Evolutionary conservation across 768 basidiomycete genomes (phyloP).

Genomic region (Tylopilus intermedius): DNA sequence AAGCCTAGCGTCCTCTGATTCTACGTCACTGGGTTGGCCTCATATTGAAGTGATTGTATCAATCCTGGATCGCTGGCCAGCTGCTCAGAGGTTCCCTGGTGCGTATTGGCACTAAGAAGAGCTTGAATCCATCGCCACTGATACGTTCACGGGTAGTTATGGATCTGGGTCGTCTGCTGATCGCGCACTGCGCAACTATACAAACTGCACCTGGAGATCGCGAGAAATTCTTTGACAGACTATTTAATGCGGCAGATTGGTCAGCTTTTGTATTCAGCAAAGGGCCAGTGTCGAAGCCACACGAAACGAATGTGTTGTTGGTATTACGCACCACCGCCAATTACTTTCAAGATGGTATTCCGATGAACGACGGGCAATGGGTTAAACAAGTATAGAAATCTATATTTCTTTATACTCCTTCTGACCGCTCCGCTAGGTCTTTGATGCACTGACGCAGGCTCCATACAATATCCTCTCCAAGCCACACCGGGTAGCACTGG

Average conservation of each 20-base stretch:
- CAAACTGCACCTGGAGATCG: conserved; percentile 42
- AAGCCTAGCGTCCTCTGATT: conserved; percentile 24
- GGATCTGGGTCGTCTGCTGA: conserved; percentile 76
- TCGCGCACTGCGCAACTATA: conserved; percentile 55
- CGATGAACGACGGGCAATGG: conserved; percentile 45
- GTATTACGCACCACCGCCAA: conserved; percentile 79
- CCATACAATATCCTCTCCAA: conserved; percentile 59
- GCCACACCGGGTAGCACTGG: conserved; percentile 67
- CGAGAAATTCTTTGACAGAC: conserved; percentile 50
- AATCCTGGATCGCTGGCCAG: conserved; percentile 72
- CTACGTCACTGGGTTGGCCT: conserved; percentile 34
- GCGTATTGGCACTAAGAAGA: conserved; percentile 10
- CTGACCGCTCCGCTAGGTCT: conserved; percentile 41
- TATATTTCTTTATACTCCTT: conserved; percentile 4
- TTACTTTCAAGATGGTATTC: conserved; percentile 55
- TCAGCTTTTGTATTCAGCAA: conserved; percentile 40
- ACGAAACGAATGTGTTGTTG: conserved; percentile 83
- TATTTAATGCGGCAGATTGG: conserved; percentile 73
- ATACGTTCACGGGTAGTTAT: conserved; percentile 49
- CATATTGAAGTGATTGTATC: conserved; percentile 62
- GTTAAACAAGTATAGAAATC: conserved; percentile 38
- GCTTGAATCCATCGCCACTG: background rate
- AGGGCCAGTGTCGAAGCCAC: conserved; percentile 55
- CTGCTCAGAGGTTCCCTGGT: conserved; percentile 70
- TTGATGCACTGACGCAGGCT: conserved; percentile 47